Evolutionary conservation across 768 basidiomycete genomes (phyloP).

Genomic region (Collybiopsis luxurians): DNA sequence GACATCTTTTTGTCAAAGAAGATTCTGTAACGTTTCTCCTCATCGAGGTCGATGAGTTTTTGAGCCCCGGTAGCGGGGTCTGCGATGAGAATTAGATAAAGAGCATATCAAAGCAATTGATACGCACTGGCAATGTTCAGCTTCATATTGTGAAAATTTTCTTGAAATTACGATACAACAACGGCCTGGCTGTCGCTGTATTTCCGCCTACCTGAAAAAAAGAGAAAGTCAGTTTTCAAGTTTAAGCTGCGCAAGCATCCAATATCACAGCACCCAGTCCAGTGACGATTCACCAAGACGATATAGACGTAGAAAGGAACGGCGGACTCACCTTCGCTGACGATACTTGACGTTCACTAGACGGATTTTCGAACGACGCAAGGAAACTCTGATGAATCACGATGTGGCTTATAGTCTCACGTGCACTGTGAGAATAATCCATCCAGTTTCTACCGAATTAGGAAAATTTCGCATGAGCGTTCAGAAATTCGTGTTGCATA

Average conservation of each 20-base stretch:
- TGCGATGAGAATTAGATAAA: slow-evolving; percentile 28
- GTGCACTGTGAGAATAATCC: no score
- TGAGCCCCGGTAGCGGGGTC: slow-evolving; percentile 97
- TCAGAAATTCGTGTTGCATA: no score
- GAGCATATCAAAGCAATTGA: slow-evolving; percentile 6
- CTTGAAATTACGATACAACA: background rate
- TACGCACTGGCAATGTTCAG: slow-evolving; percentile 93
- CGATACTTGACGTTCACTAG: background rate
- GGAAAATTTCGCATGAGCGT: no score
- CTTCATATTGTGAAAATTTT: slow-evolving; percentile 68
- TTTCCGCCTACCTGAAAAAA: background rate
- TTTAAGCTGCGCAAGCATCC: background rate
- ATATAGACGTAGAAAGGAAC: background rate
- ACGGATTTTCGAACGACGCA: no score
- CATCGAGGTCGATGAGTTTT: slow-evolving; percentile 94
- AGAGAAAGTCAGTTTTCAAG: background rate
- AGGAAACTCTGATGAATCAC: background rate
- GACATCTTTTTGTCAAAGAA: slow-evolving; percentile 98
- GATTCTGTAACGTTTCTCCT: slow-evolving; percentile 85
- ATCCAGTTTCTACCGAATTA: no score
- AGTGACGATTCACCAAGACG: background rate
- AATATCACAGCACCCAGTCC: background rate
- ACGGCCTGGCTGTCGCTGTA: background rate
- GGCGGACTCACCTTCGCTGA: background rate
- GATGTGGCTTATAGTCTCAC: background rate